These are phyloP conservation scores for Paspalum vaginatum DNA, from an alignment of 176 grass and related monocot species.

Conservation along the genomic window DNA sequence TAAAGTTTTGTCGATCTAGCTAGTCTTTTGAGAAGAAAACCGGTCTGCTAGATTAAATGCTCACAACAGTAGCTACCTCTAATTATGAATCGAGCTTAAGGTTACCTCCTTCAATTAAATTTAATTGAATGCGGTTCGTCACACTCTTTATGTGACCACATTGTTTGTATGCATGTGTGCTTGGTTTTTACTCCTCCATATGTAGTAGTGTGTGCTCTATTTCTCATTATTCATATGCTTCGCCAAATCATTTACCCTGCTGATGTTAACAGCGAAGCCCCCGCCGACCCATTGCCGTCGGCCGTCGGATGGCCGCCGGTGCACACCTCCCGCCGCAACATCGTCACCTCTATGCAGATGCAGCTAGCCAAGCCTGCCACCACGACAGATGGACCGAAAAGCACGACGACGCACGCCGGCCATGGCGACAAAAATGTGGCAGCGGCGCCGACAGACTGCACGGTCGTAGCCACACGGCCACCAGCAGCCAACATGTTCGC, in stretches of 20 bases:
- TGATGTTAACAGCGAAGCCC: slow-evolving; percentile 27
- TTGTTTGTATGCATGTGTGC: too few species aligned
- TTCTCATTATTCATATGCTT: too few species aligned
- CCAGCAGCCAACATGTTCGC: slow-evolving; percentile 59
- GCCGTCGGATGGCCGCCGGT: slow-evolving; percentile 78
- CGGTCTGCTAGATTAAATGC: too few species aligned
- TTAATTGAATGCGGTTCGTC: too few species aligned
- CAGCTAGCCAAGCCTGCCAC: background rate
- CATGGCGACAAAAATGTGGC: background rate
- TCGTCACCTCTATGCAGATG: slow-evolving; percentile 33
- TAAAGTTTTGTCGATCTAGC: too few species aligned
- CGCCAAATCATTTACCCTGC: background rate
- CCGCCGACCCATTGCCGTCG: slow-evolving; percentile 5
- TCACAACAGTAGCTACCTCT: too few species aligned
- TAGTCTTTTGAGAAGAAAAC: too few species aligned
- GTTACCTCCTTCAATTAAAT: too few species aligned
- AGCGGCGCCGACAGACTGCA: background rate
- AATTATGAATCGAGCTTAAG: too few species aligned
- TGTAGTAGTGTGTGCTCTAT: too few species aligned
- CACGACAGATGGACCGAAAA: background rate
- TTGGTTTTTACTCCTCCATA: too few species aligned
- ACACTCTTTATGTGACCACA: too few species aligned
- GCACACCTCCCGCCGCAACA: slow-evolving; percentile 53
- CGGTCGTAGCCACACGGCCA: background rate
- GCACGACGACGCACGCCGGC: background rate